A percentile compares a stretch with the other conserved stretches of the same genome.
phyloP scores from a whole-genome alignment of 2,329 filamentous ascomycete species.

The Xylaria sp. region DNA sequence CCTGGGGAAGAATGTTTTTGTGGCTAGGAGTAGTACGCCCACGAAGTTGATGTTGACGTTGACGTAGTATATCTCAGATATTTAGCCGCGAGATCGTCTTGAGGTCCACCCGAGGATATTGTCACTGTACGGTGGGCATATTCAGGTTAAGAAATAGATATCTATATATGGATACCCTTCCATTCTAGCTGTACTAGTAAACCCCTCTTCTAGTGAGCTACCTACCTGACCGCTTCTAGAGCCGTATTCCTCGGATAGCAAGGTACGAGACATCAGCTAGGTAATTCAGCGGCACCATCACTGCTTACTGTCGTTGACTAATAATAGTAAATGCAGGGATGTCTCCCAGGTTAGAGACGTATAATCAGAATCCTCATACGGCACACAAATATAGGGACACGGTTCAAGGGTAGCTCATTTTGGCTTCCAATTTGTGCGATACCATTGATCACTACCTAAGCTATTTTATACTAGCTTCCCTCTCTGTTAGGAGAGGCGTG shows the following conservation, averaged over 20 bases:
- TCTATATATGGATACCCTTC: neutral
- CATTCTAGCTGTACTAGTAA: neutral
- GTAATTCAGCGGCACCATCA: neutral
- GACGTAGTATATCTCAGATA: neutral
- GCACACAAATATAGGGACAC: neutral
- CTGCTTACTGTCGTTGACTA: slow-evolving; percentile 4
- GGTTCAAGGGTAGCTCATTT: neutral
- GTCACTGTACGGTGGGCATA: neutral
- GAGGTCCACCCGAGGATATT: neutral
- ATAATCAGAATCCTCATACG: neutral
- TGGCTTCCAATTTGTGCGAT: slow-evolving; percentile 41
- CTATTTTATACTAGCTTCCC: slow-evolving; percentile 34
- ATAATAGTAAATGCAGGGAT: slow-evolving; percentile 3
- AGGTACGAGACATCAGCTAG: neutral
- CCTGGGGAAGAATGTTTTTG: neutral
- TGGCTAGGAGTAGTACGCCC: neutral
- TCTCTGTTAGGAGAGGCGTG: slow-evolving; percentile 29
- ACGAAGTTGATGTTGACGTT: neutral
- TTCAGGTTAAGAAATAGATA: neutral
- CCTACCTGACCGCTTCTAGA: neutral
- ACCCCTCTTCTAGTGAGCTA: slow-evolving; percentile 3
- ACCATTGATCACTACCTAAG: slow-evolving; percentile 48
- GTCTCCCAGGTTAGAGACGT: neutral
- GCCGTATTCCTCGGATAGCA: neutral
- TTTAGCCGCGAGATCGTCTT: slow-evolving; percentile 27